phyloP scores from a whole-genome alignment of 2,329 filamentous ascomycete species.

The Aspergillus fumigatus region DNA sequence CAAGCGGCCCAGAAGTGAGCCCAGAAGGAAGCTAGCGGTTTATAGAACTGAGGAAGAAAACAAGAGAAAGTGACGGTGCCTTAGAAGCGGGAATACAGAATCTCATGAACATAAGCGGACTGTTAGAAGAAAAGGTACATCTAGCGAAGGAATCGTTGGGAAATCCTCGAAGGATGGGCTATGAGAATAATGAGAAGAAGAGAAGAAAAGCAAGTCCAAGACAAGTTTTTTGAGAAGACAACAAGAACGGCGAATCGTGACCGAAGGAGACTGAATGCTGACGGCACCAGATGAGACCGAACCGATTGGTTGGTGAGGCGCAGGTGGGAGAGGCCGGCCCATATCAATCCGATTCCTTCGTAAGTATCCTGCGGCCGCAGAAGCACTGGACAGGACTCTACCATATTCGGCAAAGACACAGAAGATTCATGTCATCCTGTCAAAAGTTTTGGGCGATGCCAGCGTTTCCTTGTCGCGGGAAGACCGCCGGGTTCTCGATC shows the following conservation, averaged over 20 bases:
- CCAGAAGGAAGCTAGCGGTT: neutral
- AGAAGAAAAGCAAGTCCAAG: neutral
- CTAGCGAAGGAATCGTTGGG: neutral
- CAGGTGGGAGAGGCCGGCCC: neutral
- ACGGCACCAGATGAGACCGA: neutral
- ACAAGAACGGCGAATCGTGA: neutral
- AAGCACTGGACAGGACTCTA: neutral
- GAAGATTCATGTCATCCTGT: neutral
- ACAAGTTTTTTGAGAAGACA: neutral
- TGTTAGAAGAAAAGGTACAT: neutral
- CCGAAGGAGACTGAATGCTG: neutral
- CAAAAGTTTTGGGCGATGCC: conserved; percentile 98
- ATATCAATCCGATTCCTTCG: neutral
- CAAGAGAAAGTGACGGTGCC: neutral
- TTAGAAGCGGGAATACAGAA: neutral
- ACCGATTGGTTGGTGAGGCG: neutral
- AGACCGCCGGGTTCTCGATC: conserved; percentile 86
- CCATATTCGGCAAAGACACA: neutral
- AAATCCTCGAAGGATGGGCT: neutral
- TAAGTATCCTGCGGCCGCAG: neutral
- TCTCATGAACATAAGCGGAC: neutral
- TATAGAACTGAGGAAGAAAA: neutral
- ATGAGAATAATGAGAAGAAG: neutral
- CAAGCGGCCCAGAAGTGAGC: neutral
- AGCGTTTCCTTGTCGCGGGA: conserved; percentile 81